Evolutionary conservation across 441 rosid genomes (phyloP), one percentile per base, ranked within the genome.

Genomic region (Adansonia madagascariensis): DNA sequence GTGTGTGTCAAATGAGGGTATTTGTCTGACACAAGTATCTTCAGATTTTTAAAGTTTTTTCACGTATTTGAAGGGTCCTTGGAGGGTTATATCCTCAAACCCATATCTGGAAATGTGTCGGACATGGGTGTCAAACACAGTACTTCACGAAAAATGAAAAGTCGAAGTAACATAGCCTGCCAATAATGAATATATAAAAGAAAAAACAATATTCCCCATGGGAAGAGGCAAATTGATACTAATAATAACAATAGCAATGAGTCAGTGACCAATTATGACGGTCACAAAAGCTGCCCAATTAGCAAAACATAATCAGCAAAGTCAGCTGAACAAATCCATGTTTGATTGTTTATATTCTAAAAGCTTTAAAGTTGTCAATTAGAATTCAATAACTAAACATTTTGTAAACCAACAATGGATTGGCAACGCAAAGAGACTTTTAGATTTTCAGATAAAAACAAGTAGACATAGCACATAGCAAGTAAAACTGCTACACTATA

Each of bases 351-450:
- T 27, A 27, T 15, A 70, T 50, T 70, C n/a, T 15, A 1, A 47
- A 47, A 70, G 74, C 22, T 49, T 24, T 31, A 7, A 49, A n/a
- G 41, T 50, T 70, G 24, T 50, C 41, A 70, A 27, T 50, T 8
- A 70, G 17, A 53, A 70, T 24, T 7, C 43, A 70, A 64, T 41
- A 24, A 65, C 52, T 8, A 73, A 41, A 57, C n/a, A 44, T 73
- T 22, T 56, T 18, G 18, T 43, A 52, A 73, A 22, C 14, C 43
- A 44, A 56, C 1, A 43, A 59, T 50, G 60, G 44, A 75, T 17
- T 18, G 50, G 53, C 22, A 64, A 63, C 2, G 61, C n/a, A 0
- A 10, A 17, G 18, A 35, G 17, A 46, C 57, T 47, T 50, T 47
- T 11, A 39, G 31, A 57, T 75, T 14, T 49, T 50, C 49, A 50